Evolutionary conservation across 2,329 filamentous ascomycete genomes (phyloP).

Genomic region (Fusarium paranaense): DNA sequence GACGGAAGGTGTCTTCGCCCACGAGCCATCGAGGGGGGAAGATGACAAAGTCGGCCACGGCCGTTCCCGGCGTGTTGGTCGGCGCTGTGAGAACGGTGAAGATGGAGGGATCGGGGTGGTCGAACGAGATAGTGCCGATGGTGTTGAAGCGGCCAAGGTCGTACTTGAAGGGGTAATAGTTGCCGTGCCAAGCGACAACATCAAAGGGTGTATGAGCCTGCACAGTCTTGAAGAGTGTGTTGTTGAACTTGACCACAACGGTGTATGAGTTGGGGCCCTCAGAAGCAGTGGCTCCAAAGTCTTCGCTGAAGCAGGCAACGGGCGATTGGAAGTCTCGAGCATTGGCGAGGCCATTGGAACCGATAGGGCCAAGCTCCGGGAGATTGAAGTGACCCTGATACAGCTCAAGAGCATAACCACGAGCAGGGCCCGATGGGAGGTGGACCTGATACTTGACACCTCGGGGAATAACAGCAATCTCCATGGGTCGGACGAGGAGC

Average conservation of each 20-base stretch:
- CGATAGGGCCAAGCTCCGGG: constrained; percentile 79
- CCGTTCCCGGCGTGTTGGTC: constrained; percentile 70
- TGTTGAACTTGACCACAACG: constrained; percentile 74
- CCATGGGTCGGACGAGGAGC: constrained; percentile 80
- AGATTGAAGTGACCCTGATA: constrained; percentile 79
- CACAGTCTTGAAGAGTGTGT: constrained; percentile 71
- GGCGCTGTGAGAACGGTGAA: constrained; percentile 78
- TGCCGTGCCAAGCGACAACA: constrained; percentile 84
- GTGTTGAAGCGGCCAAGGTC: constrained; percentile 82
- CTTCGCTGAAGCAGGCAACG: constrained; percentile 76
- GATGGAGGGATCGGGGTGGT: constrained; percentile 83
- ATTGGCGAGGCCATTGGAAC: constrained; percentile 80
- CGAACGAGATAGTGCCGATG: constrained; percentile 78
- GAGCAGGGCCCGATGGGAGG: constrained; percentile 70
- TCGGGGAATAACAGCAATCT: constrained; percentile 81
- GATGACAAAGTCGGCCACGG: constrained; percentile 78
- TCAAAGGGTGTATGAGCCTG: constrained; percentile 82
- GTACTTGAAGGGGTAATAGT: constrained; percentile 85
- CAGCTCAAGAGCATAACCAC: constrained; percentile 81
- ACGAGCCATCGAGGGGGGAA: constrained; percentile 80
- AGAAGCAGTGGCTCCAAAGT: constrained; percentile 55
- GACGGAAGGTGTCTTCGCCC: constrained; percentile 76
- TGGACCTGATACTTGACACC: constrained; percentile 79
- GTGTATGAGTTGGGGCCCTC: constrained; percentile 56
- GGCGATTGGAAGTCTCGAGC: constrained; percentile 81